A percentile compares a stretch with the other conserved stretches of the same genome.
Evolutionary conservation across 805 yeast species (phyloP).

Genomic region (Myxozyma sirexii): DNA sequence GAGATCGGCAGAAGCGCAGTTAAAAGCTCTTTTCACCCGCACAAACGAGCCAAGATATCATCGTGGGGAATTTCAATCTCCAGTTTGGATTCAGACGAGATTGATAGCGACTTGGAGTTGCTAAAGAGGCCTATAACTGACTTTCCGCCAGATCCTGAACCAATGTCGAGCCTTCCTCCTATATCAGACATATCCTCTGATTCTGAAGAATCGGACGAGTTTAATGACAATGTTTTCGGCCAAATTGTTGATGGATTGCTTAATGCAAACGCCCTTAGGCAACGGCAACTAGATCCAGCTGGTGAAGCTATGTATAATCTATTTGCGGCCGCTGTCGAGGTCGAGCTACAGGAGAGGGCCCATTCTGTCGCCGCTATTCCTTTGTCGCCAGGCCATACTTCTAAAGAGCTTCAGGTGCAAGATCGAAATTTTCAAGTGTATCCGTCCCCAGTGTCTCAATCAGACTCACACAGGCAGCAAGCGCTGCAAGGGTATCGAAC

Average conservation of each 20-base stretch:
- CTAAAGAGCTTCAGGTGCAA: background rate
- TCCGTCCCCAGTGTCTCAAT: background rate
- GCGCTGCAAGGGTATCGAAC: background rate
- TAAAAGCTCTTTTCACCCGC: background rate
- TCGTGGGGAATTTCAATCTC: background rate
- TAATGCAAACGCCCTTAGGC: background rate
- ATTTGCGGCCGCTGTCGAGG: conserved; percentile 6
- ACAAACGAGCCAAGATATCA: background rate
- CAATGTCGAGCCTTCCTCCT: background rate
- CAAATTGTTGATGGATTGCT: conserved; percentile 5
- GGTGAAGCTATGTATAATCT: conserved; percentile 1
- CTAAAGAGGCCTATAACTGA: background rate
- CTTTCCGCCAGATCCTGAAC: background rate
- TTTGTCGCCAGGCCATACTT: background rate
- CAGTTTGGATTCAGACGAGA: background rate
- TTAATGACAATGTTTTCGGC: background rate
- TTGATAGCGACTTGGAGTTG: conserved; percentile 1
- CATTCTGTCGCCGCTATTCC: background rate
- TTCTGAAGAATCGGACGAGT: background rate
- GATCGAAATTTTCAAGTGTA: background rate
- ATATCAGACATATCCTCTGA: conserved; percentile 1
- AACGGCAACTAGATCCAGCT: conserved; percentile 1
- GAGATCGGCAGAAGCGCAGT: background rate
- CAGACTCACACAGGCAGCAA: background rate
- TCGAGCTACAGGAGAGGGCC: background rate